Evolutionary conservation across 2,329 filamentous ascomycete genomes (phyloP).

Genomic region (Sclerotinia minor): DNA sequence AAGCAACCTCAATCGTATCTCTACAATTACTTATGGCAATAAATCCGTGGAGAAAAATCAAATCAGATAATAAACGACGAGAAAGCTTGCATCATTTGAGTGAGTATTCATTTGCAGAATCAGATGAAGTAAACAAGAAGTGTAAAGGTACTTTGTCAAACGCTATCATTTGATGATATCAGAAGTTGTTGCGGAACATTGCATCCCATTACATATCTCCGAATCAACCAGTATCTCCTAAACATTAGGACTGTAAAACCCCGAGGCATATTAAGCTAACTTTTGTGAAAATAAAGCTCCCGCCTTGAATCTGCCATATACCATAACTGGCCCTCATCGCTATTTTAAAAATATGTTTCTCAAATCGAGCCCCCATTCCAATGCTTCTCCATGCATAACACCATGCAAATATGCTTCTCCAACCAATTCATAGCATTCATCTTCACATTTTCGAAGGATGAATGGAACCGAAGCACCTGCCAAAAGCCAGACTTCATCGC

Average conservation of each 20-base stretch:
- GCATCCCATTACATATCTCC: not conserved
- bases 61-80: no score
- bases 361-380: constrained; percentile 3
- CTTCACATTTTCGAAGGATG: constrained; percentile 20
- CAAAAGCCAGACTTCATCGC: constrained; percentile 26
- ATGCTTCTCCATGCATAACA: constrained; percentile 29
- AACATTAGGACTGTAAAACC: not conserved
- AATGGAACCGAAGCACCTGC: constrained; percentile 24
- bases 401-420: constrained; percentile 30
- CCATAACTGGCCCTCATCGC: no score
- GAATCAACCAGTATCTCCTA: not conserved
- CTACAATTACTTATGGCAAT: no score
- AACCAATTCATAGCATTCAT: constrained; percentile 24
- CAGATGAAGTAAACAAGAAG: no score
- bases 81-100: no score
- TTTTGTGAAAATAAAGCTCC: not conserved
- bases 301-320: not conserved
- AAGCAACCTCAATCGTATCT: no score
- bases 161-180: no score
- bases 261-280: not conserved
- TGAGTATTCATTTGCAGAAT: no score
- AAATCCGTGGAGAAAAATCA: no score
- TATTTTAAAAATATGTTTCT: constrained; percentile 2
- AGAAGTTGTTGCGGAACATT: no score
- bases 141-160: no score